phyloP scores from a whole-genome alignment of 257 asterid species.

The Solanum tarijense region DNA sequence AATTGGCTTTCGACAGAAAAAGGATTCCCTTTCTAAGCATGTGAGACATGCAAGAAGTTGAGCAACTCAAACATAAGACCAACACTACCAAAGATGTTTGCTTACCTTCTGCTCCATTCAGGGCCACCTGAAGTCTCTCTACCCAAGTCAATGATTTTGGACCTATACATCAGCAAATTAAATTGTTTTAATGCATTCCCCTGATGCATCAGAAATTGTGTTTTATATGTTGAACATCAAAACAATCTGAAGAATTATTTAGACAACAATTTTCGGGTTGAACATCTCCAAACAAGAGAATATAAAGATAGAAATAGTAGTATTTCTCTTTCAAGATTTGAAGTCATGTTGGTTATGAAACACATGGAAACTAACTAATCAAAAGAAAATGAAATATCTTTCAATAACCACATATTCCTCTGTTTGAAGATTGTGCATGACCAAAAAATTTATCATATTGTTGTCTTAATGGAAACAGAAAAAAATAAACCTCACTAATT shows the following conservation, averaged over 20 bases:
- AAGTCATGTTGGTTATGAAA: background rate
- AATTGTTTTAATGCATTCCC: background rate
- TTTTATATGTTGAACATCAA: background rate
- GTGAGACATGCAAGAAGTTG: background rate
- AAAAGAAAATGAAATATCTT: background rate
- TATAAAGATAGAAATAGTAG: background rate
- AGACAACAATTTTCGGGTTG: background rate
- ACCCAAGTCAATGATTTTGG: constrained; percentile 23
- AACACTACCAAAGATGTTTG: background rate
- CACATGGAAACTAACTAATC: background rate
- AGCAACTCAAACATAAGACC: background rate
- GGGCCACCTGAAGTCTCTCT: constrained; percentile 22
- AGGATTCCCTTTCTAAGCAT: background rate
- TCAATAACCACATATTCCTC: background rate
- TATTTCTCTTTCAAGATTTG: background rate
- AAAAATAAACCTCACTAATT: background rate
- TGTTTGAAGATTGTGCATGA: background rate
- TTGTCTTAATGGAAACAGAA: background rate
- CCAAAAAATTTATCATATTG: background rate
- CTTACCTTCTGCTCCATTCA: constrained; percentile 36
- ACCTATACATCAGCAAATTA: constrained; percentile 1
- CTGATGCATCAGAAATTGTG: background rate
- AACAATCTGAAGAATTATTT: background rate
- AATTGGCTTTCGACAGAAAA: background rate
- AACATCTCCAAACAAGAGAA: background rate